These are phyloP conservation scores for Salix arbutifolia DNA, from an alignment of 345 rosid species.

Conservation along the genomic window DNA sequence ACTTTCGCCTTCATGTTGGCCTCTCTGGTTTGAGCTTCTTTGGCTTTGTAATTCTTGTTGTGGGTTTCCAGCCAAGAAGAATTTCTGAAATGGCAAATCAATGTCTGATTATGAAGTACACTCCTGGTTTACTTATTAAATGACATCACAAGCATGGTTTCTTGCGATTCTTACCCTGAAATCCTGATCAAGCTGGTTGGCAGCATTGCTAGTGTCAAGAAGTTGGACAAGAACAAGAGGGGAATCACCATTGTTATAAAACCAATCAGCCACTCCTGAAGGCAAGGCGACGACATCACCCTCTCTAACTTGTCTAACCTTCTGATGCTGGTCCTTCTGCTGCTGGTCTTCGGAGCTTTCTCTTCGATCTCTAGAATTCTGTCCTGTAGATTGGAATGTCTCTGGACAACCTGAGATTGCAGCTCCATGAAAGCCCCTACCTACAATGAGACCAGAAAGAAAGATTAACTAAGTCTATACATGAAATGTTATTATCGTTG, in stretches of 20 bases:
- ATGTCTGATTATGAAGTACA: neutral
- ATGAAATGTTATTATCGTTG: neutral
- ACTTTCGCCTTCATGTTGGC: neutral
- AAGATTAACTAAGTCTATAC: neutral
- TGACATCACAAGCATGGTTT: neutral
- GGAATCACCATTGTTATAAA: conserved; percentile 36
- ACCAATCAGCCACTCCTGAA: conserved; percentile 40
- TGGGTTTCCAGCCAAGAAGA: conserved; percentile 49
- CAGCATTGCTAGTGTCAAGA: conserved; percentile 23
- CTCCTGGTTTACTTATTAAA: neutral
- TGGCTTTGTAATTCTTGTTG: conserved; percentile 16
- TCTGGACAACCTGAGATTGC: conserved; percentile 40
- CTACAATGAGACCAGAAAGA: conserved; percentile 1
- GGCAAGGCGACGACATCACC: conserved; percentile 46
- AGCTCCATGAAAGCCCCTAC: conserved; percentile 33
- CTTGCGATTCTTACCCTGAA: conserved; percentile 23
- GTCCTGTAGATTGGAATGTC: conserved; percentile 15
- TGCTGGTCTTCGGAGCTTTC: conserved; percentile 12
- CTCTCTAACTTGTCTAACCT: conserved; percentile 24
- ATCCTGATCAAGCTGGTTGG: conserved; percentile 43
- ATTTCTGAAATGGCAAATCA: conserved; percentile 24
- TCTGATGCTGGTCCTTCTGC: conserved; percentile 15
- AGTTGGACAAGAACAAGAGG: conserved; percentile 33
- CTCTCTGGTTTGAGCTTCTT: neutral
- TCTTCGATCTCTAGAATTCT: neutral